Percentiles rank a stretch among this genome's conserved stretches.
phyloP scores from a whole-genome alignment of 208 protist species.

The Leishmania guyanensis region DNA sequence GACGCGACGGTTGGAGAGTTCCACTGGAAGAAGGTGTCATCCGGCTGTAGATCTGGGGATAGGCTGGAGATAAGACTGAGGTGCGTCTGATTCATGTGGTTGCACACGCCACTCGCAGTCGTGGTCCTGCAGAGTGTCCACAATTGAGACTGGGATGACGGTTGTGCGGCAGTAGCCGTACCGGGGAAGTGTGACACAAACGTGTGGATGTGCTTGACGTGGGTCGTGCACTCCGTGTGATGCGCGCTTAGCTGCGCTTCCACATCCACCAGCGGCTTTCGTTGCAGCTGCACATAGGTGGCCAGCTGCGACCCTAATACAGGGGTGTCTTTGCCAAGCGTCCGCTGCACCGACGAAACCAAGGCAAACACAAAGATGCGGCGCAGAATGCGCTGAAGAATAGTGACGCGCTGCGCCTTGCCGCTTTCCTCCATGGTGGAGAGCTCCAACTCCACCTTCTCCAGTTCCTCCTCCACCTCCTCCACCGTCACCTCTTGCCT shows the following conservation, averaged over 20 bases:
- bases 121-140: not conserved
- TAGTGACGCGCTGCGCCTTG: slow-evolving; percentile 11
- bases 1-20: slow-evolving; percentile 12
- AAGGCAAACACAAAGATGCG: slow-evolving; percentile 31
- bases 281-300: slow-evolving; percentile 28
- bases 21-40: slow-evolving; percentile 12
- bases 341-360: slow-evolving; percentile 24
- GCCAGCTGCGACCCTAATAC: slow-evolving; percentile 26
- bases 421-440: slow-evolving; percentile 19
- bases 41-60: not conserved
- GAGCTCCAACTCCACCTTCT: slow-evolving; percentile 10
- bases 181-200: slow-evolving; percentile 14
- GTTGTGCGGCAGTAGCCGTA: not conserved
- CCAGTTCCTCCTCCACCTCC: slow-evolving; percentile 22
- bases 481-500: slow-evolving; percentile 6
- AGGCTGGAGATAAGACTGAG: no score
- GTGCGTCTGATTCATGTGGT: not conserved
- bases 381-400: slow-evolving; percentile 32
- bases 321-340: slow-evolving; percentile 23
- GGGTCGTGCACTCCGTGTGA: slow-evolving; percentile 9
- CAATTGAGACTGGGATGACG: not conserved
- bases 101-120: not conserved
- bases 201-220: slow-evolving; percentile 14
- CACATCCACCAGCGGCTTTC: slow-evolving; percentile 30
- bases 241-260: slow-evolving; percentile 30